Conservation (phyloP, 371 early-diverging fungal genomes). For the Rozella allomycis region DNA sequence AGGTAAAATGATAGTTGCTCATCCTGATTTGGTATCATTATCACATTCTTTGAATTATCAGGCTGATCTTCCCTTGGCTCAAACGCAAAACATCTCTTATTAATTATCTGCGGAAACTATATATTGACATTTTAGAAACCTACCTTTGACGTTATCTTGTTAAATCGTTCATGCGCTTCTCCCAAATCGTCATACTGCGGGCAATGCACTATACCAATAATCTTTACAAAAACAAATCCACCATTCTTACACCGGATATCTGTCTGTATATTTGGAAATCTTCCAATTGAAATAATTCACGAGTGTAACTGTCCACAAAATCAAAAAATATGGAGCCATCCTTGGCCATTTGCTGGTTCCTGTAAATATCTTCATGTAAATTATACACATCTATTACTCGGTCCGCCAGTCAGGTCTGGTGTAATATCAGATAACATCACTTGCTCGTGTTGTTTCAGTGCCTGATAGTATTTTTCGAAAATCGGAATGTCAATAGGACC, state of each 20-base stretch:
- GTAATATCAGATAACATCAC: constrained; percentile 35
- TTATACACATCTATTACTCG: constrained; percentile 1
- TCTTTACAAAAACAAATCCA: constrained; percentile 15
- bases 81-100: constrained; percentile 53
- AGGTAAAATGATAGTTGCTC: constrained; percentile 52
- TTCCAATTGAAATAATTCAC: constrained; percentile 43
- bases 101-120: constrained; percentile 48
- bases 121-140: neutral
- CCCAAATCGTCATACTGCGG: constrained; percentile 36
- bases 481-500: constrained; percentile 38
- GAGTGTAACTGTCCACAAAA: constrained; percentile 38
- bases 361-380: constrained; percentile 16
- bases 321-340: constrained; percentile 56
- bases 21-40: constrained; percentile 59
- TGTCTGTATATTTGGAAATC: constrained; percentile 54
- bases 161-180: constrained; percentile 39
- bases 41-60: constrained; percentile 47
- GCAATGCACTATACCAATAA: constrained; percentile 63
- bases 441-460: constrained; percentile 27
- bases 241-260: constrained; percentile 38
- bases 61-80: constrained; percentile 48
- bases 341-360: constrained; percentile 35
- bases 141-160: constrained; percentile 37
- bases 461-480: constrained; percentile 40
- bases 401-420: constrained; percentile 24